phyloP scores from a whole-genome alignment of 208 protist genomes.

The Acanthamoeba healyi region DNA sequence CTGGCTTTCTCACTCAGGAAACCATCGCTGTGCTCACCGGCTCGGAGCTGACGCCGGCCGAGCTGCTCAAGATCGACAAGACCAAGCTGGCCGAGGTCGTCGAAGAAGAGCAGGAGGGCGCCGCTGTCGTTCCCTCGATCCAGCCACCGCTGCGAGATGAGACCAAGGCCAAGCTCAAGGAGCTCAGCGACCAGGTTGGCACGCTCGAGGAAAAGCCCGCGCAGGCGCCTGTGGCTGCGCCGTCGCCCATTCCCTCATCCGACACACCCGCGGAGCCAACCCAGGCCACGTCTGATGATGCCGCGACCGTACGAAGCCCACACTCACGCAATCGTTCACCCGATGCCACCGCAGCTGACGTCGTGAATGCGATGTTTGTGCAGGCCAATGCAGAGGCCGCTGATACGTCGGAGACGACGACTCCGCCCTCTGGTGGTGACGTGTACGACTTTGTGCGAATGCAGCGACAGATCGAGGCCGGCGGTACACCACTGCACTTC shows the following conservation, averaged over 20 bases:
- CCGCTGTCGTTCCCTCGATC: background rate
- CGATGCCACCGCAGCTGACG: too few species aligned
- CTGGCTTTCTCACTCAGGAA: background rate
- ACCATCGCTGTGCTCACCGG: slow-evolving; percentile 4
- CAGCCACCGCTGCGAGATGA: background rate
- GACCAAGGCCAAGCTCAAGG: background rate
- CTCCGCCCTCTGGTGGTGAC: background rate
- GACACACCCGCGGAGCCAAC: background rate
- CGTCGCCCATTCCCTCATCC: too few species aligned
- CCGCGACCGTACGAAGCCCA: too few species aligned
- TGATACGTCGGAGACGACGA: too few species aligned
- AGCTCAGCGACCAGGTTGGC: background rate
- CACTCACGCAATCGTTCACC: too few species aligned
- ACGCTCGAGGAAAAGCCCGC: background rate
- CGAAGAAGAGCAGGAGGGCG: background rate
- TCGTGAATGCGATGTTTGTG: too few species aligned
- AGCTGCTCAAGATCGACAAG: slow-evolving; percentile 66
- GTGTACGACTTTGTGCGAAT: background rate
- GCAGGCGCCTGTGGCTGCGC: too few species aligned
- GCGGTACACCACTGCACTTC: background rate
- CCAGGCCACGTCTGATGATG: too few species aligned
- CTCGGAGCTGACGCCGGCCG: slow-evolving; percentile 9
- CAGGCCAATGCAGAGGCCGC: too few species aligned
- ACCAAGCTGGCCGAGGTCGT: slow-evolving; percentile 28
- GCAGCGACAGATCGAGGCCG: background rate